phyloP scores from a whole-genome alignment of 495 filamentous ascomycete species.

The Pseudotulostoma volvatum region DNA sequence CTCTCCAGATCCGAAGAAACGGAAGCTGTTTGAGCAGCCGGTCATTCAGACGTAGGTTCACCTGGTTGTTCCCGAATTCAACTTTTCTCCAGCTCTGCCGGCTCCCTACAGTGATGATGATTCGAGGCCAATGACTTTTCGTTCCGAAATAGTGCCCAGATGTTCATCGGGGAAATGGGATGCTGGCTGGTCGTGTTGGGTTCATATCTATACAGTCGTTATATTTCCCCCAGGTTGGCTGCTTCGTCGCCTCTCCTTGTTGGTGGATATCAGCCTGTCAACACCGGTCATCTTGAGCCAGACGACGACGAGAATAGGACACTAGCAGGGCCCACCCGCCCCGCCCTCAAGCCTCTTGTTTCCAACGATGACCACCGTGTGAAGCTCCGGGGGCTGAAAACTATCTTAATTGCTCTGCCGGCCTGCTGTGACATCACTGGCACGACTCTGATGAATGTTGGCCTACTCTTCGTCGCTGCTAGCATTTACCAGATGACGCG shows the following conservation, averaged over 20 bases:
- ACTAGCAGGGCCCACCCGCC: conserved; percentile 15
- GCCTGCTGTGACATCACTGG: conserved; percentile 87
- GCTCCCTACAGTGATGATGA: no score
- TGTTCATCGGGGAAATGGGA: conserved; percentile 88
- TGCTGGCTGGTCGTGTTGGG: conserved; percentile 73
- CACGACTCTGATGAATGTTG: conserved; percentile 94
- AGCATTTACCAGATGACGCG: conserved; percentile 98
- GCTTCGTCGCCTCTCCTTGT: conserved; percentile 27
- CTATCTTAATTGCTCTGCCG: conserved; percentile 68
- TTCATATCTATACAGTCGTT: conserved; percentile 46
- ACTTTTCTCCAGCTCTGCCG: no score
- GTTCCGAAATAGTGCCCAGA: conserved; percentile 40
- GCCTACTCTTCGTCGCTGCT: conserved; percentile 80
- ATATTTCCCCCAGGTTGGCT: conserved; percentile 22
- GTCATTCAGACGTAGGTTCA: conserved; percentile 70
- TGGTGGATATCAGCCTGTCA: conserved; percentile 50
- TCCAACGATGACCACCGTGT: conserved; percentile 26
- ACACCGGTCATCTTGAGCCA: conserved; percentile 23
- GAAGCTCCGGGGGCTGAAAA: conserved; percentile 51
- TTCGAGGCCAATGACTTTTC: conserved; percentile 1
- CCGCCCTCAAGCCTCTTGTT: conserved; percentile 34
- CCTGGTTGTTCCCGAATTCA: no score
- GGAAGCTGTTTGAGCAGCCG: conserved; percentile 75
- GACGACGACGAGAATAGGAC: conserved; percentile 25
- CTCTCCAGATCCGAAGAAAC: conserved; percentile 43